Evolutionary conservation across 768 basidiomycete genomes (phyloP).

Genomic region (Hirschioporus abietinus): DNA sequence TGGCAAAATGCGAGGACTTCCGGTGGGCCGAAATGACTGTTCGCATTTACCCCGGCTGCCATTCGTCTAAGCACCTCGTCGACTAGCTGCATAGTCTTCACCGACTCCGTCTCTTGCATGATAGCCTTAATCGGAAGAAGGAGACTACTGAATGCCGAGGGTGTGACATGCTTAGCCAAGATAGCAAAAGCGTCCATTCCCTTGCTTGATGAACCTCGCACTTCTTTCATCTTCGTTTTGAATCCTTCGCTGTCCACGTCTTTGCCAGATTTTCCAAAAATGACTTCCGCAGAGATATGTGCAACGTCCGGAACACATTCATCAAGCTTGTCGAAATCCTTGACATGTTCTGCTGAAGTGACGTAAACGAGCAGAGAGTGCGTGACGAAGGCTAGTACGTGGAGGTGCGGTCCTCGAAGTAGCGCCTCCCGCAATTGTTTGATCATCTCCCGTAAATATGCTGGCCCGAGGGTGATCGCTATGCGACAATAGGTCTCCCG

Average conservation of each 20-base stretch:
- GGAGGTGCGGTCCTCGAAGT: slow-evolving; percentile 87
- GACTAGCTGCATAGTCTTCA: slow-evolving; percentile 74
- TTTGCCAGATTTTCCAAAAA: slow-evolving; percentile 91
- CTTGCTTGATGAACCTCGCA: slow-evolving; percentile 72
- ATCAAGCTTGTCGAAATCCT: slow-evolving; percentile 61
- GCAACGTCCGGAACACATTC: slow-evolving; percentile 74
- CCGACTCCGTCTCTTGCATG: slow-evolving; percentile 78
- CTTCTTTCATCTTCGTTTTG: slow-evolving; percentile 93
- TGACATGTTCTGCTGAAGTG: slow-evolving; percentile 53
- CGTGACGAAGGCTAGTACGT: slow-evolving; percentile 79
- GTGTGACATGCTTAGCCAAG: slow-evolving; percentile 73
- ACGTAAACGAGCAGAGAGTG: slow-evolving; percentile 82
- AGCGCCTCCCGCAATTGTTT: slow-evolving; percentile 83
- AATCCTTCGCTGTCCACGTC: slow-evolving; percentile 86
- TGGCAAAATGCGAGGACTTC: slow-evolving; percentile 82
- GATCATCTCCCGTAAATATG: slow-evolving; percentile 67
- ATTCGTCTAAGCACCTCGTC: slow-evolving; percentile 87
- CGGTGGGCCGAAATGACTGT: slow-evolving; percentile 58
- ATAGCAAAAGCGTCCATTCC: slow-evolving; percentile 84
- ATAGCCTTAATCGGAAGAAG: slow-evolving; percentile 76
- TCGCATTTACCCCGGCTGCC: slow-evolving; percentile 79
- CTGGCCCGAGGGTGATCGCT: slow-evolving; percentile 61
- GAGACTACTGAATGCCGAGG: slow-evolving; percentile 67
- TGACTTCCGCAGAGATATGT: slow-evolving; percentile 78
- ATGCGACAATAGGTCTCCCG: slow-evolving; percentile 83